A percentile compares a stretch with the other conserved stretches of the same genome.
Evolutionary conservation across 148 eudicot genomes (phyloP).

Genomic region (Pouteria glomerata): DNA sequence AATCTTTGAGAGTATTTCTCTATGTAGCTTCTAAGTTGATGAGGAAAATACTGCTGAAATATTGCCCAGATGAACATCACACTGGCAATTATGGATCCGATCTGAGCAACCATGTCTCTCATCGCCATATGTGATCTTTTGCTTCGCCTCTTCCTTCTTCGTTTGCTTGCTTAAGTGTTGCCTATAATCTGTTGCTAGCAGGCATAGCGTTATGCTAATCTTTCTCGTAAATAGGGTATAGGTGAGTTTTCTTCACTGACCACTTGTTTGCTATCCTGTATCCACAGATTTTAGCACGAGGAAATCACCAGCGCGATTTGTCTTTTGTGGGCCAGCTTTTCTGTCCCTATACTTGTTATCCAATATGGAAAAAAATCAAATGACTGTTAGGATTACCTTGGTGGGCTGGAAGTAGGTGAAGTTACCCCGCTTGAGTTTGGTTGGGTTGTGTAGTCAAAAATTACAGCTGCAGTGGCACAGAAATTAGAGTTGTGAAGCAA

Average conservation of each 20-base stretch:
- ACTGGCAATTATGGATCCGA: conserved; percentile 24
- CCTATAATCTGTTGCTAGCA: background rate
- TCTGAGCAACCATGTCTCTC: conserved; percentile 3
- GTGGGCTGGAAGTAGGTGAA: too few species aligned
- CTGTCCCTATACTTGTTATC: background rate
- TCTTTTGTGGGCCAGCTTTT: background rate
- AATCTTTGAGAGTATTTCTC: conserved; percentile 11
- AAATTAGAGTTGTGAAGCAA: background rate
- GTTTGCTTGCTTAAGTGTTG: background rate
- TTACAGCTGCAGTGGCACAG: too few species aligned
- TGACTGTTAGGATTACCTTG: conserved; percentile 2
- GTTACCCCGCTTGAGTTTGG: too few species aligned
- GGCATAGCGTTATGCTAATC: background rate
- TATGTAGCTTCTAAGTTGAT: background rate
- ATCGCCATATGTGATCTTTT: background rate
- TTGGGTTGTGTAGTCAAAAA: too few species aligned
- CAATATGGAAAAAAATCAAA: background rate
- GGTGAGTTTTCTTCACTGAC: background rate
- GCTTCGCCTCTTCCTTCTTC: background rate
- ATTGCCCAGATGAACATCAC: conserved; percentile 34
- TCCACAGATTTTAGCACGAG: background rate
- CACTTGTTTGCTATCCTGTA: background rate
- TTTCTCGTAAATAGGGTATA: background rate
- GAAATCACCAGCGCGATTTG: too few species aligned
- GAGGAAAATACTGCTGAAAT: conserved; percentile 29